Conservation (phyloP, 2,329 filamentous ascomycete genomes). For the Diaporthe citri region DNA sequence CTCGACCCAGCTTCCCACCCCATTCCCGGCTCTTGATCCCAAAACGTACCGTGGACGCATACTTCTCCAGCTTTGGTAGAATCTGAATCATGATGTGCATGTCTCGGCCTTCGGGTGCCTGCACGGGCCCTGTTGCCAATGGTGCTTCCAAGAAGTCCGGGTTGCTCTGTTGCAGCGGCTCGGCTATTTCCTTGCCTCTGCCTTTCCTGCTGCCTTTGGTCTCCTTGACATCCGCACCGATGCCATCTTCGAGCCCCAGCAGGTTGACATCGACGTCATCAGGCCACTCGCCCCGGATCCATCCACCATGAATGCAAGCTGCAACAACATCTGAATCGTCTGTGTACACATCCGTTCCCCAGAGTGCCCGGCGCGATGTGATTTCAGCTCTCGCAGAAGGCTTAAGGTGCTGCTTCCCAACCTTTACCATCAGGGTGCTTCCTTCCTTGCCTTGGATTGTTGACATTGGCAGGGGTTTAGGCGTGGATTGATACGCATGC, state of each 20-base stretch:
- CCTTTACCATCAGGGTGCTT: conserved; percentile 89
- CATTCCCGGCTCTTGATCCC: conserved; percentile 88
- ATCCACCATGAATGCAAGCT: conserved; percentile 92
- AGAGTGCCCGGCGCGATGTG: conserved; percentile 82
- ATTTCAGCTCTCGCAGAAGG: conserved; percentile 82
- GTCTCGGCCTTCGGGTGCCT: conserved; percentile 77
- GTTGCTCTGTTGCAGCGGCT: conserved; percentile 23
- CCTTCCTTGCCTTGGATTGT: conserved; percentile 82
- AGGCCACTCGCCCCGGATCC: conserved; percentile 89
- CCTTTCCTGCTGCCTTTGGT: conserved; percentile 50
- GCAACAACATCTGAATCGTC: conserved; percentile 96
- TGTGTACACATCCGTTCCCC: conserved; percentile 95
- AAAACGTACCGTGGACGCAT: conserved; percentile 79
- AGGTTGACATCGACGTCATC: conserved; percentile 80
- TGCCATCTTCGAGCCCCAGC: conserved; percentile 66
- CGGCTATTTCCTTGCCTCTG: conserved; percentile 40
- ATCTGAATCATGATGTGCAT: conserved; percentile 89
- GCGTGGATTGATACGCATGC: conserved; percentile 60
- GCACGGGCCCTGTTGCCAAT: conserved; percentile 71
- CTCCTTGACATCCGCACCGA: conserved; percentile 45
- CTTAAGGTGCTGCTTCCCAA: conserved; percentile 83
- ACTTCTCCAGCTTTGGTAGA: conserved; percentile 82
- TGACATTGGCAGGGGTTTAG: conserved; percentile 81
- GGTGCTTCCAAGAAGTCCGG: conserved; percentile 63
- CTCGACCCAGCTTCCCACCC: conserved; percentile 65